Evolutionary conservation across 306 rosid species (phyloP).

Genomic region (Cucurbita argyrosperma): DNA sequence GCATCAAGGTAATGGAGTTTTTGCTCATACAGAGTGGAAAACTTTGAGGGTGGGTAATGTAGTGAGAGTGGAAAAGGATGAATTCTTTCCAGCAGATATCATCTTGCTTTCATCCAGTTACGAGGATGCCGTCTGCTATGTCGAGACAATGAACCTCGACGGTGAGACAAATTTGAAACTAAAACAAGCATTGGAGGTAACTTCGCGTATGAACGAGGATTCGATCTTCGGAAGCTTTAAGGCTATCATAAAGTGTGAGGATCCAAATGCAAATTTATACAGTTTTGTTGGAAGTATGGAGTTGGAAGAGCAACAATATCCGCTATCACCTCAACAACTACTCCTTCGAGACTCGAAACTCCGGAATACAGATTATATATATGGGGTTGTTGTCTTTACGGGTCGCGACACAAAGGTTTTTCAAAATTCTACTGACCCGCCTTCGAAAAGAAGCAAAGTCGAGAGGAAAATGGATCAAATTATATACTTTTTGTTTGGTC

Average conservation of each 20-base stretch:
- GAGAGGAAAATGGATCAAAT: constrained; percentile 88
- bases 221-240: constrained; percentile 28
- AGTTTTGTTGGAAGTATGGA: constrained; percentile 71
- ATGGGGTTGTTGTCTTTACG: constrained; percentile 70
- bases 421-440: constrained; percentile 83
- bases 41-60: constrained; percentile 77
- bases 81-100: constrained; percentile 89
- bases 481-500: constrained; percentile 56
- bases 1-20: constrained; percentile 42
- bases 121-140: constrained; percentile 84
- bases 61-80: constrained; percentile 68
- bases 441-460: constrained; percentile 83
- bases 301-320: constrained; percentile 34
- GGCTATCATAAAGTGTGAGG: constrained; percentile 75
- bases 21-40: constrained; percentile 59
- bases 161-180: constrained; percentile 91
- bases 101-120: constrained; percentile 78
- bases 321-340: constrained; percentile 80
- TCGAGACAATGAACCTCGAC: constrained; percentile 94
- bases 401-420: constrained; percentile 87
- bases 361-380: constrained; percentile 72
- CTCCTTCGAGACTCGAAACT: constrained; percentile 92
- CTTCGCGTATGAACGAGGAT: constrained; percentile 46
- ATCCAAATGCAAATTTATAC: constrained; percentile 85
- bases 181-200: constrained; percentile 75